These are phyloP conservation scores for Camelina neglecta DNA, from an alignment of 345 rosid genomes.

Conservation along the genomic window DNA sequence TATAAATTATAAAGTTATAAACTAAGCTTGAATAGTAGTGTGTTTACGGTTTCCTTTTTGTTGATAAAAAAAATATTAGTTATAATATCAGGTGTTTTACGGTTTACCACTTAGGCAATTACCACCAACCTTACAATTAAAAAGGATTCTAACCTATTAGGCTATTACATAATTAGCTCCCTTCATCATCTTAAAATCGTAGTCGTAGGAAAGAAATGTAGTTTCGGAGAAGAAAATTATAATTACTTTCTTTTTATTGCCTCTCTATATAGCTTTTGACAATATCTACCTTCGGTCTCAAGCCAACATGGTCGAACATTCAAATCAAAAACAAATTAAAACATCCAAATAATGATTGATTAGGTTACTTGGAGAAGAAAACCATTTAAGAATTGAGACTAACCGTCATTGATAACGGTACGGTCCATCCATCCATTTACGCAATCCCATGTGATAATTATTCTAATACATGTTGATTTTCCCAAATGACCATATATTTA, in stretches of 20 bases:
- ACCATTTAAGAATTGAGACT: background rate
- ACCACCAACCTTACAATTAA: too few species aligned
- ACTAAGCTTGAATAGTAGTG: too few species aligned
- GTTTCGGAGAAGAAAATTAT: background rate
- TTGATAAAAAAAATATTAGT: too few species aligned
- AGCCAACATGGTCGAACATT: background rate
- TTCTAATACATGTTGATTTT: conserved; percentile 5
- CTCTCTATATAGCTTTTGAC: background rate
- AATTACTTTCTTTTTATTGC: background rate
- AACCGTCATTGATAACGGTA: conserved; percentile 16
- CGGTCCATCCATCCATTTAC: background rate
- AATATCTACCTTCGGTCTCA: background rate
- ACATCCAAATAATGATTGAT: background rate
- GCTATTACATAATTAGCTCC: too few species aligned
- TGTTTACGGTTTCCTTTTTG: too few species aligned
- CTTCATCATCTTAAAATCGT: too few species aligned
- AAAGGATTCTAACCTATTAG: too few species aligned
- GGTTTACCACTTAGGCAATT: too few species aligned
- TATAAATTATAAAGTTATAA: too few species aligned
- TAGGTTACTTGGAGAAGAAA: conserved; percentile 2
- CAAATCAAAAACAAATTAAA: background rate
- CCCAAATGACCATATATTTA: background rate
- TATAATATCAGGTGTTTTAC: too few species aligned
- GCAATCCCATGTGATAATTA: conserved; percentile 34
- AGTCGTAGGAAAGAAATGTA: too few species aligned